Percentiles rank a stretch among this genome's conserved stretches.
Evolutionary conservation across 371 early-diverging fungal species (phyloP).

Genomic region (Zancudomyces culisetae): DNA sequence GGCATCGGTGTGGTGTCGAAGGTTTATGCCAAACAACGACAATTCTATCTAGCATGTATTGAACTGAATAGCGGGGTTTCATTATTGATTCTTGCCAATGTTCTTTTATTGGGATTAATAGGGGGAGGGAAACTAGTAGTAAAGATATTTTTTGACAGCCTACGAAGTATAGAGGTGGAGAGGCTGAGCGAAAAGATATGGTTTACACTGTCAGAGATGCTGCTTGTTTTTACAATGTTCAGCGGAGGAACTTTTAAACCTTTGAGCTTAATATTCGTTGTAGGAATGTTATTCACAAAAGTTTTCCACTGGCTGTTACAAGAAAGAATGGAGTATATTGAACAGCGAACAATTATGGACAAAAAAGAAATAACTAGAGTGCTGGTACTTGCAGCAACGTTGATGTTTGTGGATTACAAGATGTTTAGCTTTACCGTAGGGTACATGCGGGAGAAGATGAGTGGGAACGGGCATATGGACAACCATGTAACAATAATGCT

Average conservation of each 20-base stretch:
- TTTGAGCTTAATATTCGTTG: slow-evolving; percentile 62
- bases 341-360: slow-evolving; percentile 11
- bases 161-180: slow-evolving; percentile 73
- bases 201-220: slow-evolving; percentile 90
- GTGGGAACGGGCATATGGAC: too few relatives aligned
- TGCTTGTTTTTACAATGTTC: slow-evolving; percentile 88
- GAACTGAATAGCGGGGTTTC: slow-evolving; percentile 30
- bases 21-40: background rate
- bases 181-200: slow-evolving; percentile 87
- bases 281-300: slow-evolving; percentile 64
- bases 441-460: slow-evolving; percentile 35
- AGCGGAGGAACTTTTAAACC: slow-evolving; percentile 73
- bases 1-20: background rate
- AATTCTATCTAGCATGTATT: background rate
- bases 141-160: slow-evolving; percentile 68
- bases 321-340: slow-evolving; percentile 83
- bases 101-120: slow-evolving; percentile 56
- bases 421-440: slow-evolving; percentile 47
- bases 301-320: slow-evolving; percentile 89
- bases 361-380: slow-evolving; percentile 8
- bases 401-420: slow-evolving; percentile 42
- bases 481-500: slow-evolving; percentile 90
- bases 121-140: slow-evolving; percentile 42
- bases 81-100: slow-evolving; percentile 61
- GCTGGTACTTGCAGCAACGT: slow-evolving; percentile 42